Percentiles rank a stretch among this genome's conserved stretches.
Evolutionary conservation across 129 eudicot genomes (phyloP).

Genomic region (Tagetes patula): DNA sequence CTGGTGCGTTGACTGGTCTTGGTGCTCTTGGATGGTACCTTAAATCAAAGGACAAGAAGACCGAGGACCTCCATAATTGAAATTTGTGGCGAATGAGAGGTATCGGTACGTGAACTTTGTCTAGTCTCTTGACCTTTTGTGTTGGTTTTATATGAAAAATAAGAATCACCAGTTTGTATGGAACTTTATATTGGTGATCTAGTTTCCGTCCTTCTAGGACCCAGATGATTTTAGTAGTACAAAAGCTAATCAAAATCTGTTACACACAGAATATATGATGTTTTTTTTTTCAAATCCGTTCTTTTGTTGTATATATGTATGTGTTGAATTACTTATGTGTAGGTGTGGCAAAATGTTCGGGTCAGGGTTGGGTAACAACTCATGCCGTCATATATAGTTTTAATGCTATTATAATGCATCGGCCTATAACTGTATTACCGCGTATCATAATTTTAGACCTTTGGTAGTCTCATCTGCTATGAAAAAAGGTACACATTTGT

Average conservation of each 20-base stretch:
- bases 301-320: no score
- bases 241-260: background rate
- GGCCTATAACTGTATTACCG: no score
- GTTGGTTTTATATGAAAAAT: slow-evolving; percentile 22
- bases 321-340: no score
- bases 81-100: slow-evolving; percentile 9
- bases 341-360: no score
- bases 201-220: background rate
- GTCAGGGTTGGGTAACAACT: no score
- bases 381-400: no score
- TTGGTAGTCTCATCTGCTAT: no score
- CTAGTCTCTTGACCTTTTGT: background rate
- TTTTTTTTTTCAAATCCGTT: no score
- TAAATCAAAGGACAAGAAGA: slow-evolving; percentile 46
- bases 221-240: background rate
- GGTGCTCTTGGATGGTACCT: slow-evolving; percentile 73
- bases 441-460: no score
- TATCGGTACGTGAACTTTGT: background rate
- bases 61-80: slow-evolving; percentile 65
- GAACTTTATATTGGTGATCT: background rate
- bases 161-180: slow-evolving; percentile 17
- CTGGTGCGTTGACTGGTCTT: slow-evolving; percentile 51
- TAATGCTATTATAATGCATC: no score
- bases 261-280: no score
- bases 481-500: no score